A percentile compares a stretch with the other conserved stretches of the same genome.
Evolutionary conservation across 2,329 filamentous ascomycete species (phyloP).

Genomic region (Paraphoma chrysanthemicola): DNA sequence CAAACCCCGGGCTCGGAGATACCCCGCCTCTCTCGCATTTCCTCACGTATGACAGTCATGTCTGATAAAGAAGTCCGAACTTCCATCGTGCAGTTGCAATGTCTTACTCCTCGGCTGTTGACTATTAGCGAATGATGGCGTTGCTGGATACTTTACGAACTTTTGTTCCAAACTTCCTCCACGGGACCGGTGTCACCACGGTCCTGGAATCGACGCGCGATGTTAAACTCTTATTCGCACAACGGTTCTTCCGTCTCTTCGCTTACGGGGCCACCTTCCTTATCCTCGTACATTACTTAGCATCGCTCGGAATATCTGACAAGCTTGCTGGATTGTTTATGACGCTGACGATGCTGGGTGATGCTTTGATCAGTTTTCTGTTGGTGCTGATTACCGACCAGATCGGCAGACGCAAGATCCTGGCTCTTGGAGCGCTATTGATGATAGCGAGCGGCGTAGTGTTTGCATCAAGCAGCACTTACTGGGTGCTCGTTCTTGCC

Average conservation of each 20-base stretch:
- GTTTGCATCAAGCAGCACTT: slow-evolving; percentile 25
- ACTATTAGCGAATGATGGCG: too few relatives aligned
- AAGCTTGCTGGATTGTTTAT: slow-evolving; percentile 33
- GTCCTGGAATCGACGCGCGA: slow-evolving; percentile 9
- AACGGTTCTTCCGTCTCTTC: slow-evolving; percentile 31
- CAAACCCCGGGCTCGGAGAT: neutral
- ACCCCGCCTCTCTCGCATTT: neutral
- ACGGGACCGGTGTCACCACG: slow-evolving; percentile 4
- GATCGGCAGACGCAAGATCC: slow-evolving; percentile 25
- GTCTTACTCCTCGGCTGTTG: neutral
- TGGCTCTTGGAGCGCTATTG: slow-evolving; percentile 22
- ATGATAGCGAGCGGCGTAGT: slow-evolving; percentile 29
- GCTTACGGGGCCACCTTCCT: slow-evolving; percentile 29
- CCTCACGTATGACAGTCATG: neutral
- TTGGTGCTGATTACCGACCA: slow-evolving; percentile 33
- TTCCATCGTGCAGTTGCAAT: neutral
- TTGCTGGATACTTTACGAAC: neutral
- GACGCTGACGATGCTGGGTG: slow-evolving; percentile 37
- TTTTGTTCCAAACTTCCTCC: neutral
- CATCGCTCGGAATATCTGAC: slow-evolving; percentile 24
- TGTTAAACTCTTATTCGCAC: slow-evolving; percentile 26
- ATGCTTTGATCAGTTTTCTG: slow-evolving; percentile 26
- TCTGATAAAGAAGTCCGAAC: neutral
- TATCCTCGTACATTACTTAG: slow-evolving; percentile 31
- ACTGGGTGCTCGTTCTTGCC: slow-evolving; percentile 27